A percentile compares a stretch with the other conserved stretches of the same genome.
phyloP scores from a whole-genome alignment of 1,284 basidiomycete species.

The Dichomitus squalens region DNA sequence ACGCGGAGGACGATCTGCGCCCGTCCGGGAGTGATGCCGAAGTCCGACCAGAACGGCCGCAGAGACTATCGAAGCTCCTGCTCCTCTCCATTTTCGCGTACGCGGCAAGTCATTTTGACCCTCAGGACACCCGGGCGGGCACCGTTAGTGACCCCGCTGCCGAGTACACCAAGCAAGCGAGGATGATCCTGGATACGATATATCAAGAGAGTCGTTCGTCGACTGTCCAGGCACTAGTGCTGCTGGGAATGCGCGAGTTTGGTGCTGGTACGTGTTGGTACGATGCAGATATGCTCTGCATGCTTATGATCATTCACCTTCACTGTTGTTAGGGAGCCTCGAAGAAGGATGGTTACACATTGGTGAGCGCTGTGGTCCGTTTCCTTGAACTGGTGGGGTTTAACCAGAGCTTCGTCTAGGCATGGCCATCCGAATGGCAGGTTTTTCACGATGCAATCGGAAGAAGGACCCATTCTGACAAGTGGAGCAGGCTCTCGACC shows the following conservation, averaged over 20 bases:
- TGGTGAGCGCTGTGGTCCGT: slow-evolving; percentile 43
- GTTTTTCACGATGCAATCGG: slow-evolving; percentile 9
- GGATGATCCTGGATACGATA: slow-evolving; percentile 62
- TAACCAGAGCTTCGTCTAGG: slow-evolving; percentile 39
- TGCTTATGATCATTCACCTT: not conserved
- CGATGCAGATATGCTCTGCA: not conserved
- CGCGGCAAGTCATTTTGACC: slow-evolving; percentile 63
- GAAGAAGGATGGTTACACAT: slow-evolving; percentile 83
- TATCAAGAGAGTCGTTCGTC: slow-evolving; percentile 69
- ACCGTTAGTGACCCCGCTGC: slow-evolving; percentile 28
- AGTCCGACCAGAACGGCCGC: slow-evolving; percentile 39
- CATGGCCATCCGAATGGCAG: slow-evolving; percentile 77
- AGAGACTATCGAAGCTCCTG: slow-evolving; percentile 72
- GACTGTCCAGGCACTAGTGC: slow-evolving; percentile 73
- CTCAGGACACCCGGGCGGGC: slow-evolving; percentile 40
- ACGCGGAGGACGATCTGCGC: not conserved
- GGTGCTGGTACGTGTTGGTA: slow-evolving; percentile 57
- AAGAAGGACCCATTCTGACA: not conserved
- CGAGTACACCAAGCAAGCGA: slow-evolving; percentile 66
- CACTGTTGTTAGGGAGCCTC: slow-evolving; percentile 56
- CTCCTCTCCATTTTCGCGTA: slow-evolving; percentile 80
- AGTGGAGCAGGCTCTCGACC: slow-evolving; percentile 68
- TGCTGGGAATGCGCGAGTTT: slow-evolving; percentile 81
- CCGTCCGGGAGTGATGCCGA: not conserved
- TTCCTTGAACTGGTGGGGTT: not conserved